Evolutionary conservation across 768 basidiomycete genomes (phyloP), one percentile per base, ranked within the genome.

Genomic region (Lactifluus volemus): DNA sequence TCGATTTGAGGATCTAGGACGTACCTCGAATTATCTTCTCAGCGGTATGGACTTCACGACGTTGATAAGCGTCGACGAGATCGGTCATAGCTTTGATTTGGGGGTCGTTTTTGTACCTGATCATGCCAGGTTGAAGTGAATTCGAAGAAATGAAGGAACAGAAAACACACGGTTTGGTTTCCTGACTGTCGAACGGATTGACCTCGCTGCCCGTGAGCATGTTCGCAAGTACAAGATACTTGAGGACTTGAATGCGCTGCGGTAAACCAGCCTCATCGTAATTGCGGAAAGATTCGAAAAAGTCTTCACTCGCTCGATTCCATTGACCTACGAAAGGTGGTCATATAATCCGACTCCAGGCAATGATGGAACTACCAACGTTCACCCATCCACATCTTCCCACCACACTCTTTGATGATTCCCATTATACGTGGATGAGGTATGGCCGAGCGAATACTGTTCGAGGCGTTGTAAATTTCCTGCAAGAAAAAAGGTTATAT

Each of bases 341-440:
- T 49, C 30, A 21, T 30, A 41, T 12, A 58, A 34, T 34, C 45
- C 14, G 30, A 56, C 50, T 32, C 41, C 10, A 25, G 25, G 49
- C 17, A 17, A 53, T 14, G 48, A 47, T 42, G 32, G 15, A 19
- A 53, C 15, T 50, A 17, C 85, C 69, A 73, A 88, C 96, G 89
- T 79, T 98, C 97, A 60, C 92, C 93, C 97, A 99, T 98, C 95
- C 97, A 98, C 97, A 99, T 99, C 76, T 99, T 99, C 2, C 97
- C 97, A 15, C 97, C 97, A 67, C 96, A 98, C 73, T 99, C 97
- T 70, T 95, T 92, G 75, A 99, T 98, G 54, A 98, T 92, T 47
- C 96, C 97, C 89, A 98, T 95, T 69, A 98, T 98, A 34, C 93
- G 83, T 10, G 97, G 97, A 75, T 98, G 97, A 15, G 97, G 94